Percentiles rank a stretch among this genome's conserved stretches.
phyloP scores from a whole-genome alignment of 179 eudicot species.

The Beta macrorhiza region DNA sequence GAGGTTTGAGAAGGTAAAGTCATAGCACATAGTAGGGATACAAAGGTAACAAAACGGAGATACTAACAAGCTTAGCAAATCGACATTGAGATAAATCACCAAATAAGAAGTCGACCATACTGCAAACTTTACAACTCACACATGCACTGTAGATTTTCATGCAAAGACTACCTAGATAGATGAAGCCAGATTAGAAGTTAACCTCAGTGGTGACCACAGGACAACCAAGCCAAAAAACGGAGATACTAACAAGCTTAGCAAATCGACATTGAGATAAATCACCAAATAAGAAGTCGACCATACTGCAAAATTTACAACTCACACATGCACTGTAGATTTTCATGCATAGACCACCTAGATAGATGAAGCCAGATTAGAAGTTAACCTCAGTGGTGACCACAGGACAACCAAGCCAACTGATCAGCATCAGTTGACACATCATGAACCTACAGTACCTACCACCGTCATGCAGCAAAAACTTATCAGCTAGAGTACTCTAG shows the following conservation, averaged over 20 bases:
- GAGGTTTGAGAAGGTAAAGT: neutral
- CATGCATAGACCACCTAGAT: neutral
- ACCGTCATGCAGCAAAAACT: too few species aligned
- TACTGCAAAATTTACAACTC: too few species aligned
- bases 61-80: too few species aligned
- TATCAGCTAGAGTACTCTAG: too few species aligned
- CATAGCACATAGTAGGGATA: too few species aligned
- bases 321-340: neutral
- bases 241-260: too few species aligned
- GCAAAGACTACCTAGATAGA: neutral
- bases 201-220: too few species aligned
- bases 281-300: neutral
- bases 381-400: too few species aligned
- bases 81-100: neutral
- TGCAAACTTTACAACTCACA: too few species aligned
- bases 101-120: neutral
- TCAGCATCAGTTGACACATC: too few species aligned
- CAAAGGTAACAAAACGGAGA: too few species aligned
- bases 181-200: neutral
- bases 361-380: neutral
- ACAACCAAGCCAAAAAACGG: neutral
- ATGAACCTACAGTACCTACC: too few species aligned
- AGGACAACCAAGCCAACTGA: neutral
- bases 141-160: neutral
- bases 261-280: neutral